Conservation (phyloP, 257 asterid species). For the Petrea volubilis region DNA sequence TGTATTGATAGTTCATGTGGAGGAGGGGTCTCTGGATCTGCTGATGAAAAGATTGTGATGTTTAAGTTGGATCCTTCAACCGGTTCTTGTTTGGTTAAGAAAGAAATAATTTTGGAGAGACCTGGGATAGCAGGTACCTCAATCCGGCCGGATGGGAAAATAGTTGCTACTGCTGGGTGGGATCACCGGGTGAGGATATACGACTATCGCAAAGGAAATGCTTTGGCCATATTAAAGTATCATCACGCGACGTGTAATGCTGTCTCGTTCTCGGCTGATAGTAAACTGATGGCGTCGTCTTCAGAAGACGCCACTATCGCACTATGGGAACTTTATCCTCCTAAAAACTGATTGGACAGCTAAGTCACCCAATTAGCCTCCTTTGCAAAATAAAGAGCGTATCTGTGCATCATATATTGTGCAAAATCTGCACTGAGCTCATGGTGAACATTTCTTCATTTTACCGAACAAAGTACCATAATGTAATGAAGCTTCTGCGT, state of each 20-base stretch:
- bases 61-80: constrained; percentile 63
- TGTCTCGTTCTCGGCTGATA: constrained; percentile 63
- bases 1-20: constrained; percentile 53
- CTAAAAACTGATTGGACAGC: constrained; percentile 27
- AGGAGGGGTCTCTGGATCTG: constrained; percentile 89
- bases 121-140: constrained; percentile 71
- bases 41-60: constrained; percentile 71
- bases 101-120: constrained; percentile 71
- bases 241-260: constrained; percentile 74
- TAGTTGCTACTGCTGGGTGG: constrained; percentile 90
- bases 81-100: constrained; percentile 69
- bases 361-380: too few species aligned
- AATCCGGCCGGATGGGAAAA: constrained; percentile 70
- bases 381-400: too few species aligned
- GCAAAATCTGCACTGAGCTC: too few species aligned
- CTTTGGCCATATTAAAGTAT: constrained; percentile 89
- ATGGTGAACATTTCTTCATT: not conserved
- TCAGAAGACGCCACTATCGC: constrained; percentile 89
- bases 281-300: constrained; percentile 73
- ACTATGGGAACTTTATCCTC: constrained; percentile 91
- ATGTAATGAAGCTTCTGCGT: not conserved
- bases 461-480: not conserved
- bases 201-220: constrained; percentile 78
- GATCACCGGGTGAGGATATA: constrained; percentile 87
- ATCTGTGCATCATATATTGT: too few species aligned